These are phyloP conservation scores for Paraphoma chrysanthemicola DNA, from an alignment of 2,329 filamentous ascomycete genomes.

Conservation along the genomic window DNA sequence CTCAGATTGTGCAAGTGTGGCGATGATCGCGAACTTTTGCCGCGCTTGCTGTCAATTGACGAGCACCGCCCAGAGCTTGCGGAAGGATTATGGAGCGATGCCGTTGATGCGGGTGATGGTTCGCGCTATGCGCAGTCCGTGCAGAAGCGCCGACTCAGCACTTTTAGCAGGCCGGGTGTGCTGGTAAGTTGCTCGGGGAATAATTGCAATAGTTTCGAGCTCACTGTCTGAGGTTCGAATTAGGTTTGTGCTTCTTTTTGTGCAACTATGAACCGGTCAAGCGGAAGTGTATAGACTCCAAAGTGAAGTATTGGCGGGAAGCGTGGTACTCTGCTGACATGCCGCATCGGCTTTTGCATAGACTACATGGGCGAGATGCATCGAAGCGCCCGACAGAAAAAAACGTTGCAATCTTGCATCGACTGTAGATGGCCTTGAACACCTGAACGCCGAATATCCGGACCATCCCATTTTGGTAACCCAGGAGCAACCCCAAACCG, in stretches of 20 bases:
- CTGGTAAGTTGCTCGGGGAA: slow-evolving; percentile 5
- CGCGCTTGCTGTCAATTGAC: neutral
- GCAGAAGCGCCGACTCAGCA: slow-evolving; percentile 26
- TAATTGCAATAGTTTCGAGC: neutral
- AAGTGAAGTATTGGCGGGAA: slow-evolving; percentile 7
- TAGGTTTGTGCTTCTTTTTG: slow-evolving; percentile 23
- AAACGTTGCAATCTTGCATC: slow-evolving; percentile 40
- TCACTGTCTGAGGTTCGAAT: slow-evolving; percentile 19
- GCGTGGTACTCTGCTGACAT: slow-evolving; percentile 15
- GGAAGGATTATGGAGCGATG: slow-evolving; percentile 27
- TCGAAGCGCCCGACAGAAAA: slow-evolving; percentile 21
- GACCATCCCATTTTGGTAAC: slow-evolving; percentile 40
- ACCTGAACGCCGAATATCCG: slow-evolving; percentile 41
- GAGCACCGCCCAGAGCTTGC: slow-evolving; percentile 12
- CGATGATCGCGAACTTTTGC: neutral
- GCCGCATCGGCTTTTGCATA: slow-evolving; percentile 43
- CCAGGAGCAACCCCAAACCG: slow-evolving; percentile 34
- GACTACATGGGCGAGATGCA: slow-evolving; percentile 41
- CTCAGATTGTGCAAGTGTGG: neutral
- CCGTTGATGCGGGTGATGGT: slow-evolving; percentile 37
- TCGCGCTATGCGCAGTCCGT: slow-evolving; percentile 41
- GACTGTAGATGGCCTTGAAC: slow-evolving; percentile 19
- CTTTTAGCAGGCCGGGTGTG: slow-evolving; percentile 15
- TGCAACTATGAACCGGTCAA: slow-evolving; percentile 8
- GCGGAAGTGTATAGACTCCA: slow-evolving; percentile 2